These are phyloP conservation scores for Aspergillus sp. DNA, from an alignment of 2,329 filamentous ascomycete genomes.

Conservation along the genomic window DNA sequence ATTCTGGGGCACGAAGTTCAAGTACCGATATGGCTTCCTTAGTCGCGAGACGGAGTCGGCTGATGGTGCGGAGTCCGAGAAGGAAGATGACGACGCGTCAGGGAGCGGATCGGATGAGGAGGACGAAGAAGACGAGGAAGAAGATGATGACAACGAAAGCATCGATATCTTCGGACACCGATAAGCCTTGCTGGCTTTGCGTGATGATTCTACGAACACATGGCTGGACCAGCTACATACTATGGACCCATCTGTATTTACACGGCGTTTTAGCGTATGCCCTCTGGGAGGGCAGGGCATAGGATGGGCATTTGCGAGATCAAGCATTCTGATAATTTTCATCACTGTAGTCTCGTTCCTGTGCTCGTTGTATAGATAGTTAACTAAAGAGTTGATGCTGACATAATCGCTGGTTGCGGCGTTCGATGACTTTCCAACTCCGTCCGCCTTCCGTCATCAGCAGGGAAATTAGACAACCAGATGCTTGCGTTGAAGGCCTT, in stretches of 20 bases:
- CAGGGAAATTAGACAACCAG: background rate
- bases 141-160: conserved; percentile 47
- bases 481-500: background rate
- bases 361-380: no score
- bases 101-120: conserved; percentile 16
- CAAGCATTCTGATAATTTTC: no score
- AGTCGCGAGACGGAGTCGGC: conserved; percentile 24
- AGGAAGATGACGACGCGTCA: conserved; percentile 18
- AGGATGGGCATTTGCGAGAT: no score
- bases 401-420: conserved; percentile 22
- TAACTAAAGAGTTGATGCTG: conserved; percentile 12
- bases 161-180: conserved; percentile 55
- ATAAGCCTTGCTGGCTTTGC: conserved; percentile 24
- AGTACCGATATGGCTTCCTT: conserved; percentile 36
- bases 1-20: conserved; percentile 55
- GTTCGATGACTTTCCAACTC: conserved; percentile 11
- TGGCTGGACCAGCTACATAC: background rate
- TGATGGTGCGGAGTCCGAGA: conserved; percentile 20
- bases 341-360: no score
- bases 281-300: background rate
- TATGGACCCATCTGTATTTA: background rate
- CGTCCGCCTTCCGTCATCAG: no score
- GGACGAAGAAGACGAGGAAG: conserved; percentile 47
- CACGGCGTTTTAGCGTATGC: background rate
- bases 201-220: background rate